These are phyloP conservation scores for Yamadazyma taylorii DNA, from an alignment of 1,139 yeast species.

Conservation along the genomic window DNA sequence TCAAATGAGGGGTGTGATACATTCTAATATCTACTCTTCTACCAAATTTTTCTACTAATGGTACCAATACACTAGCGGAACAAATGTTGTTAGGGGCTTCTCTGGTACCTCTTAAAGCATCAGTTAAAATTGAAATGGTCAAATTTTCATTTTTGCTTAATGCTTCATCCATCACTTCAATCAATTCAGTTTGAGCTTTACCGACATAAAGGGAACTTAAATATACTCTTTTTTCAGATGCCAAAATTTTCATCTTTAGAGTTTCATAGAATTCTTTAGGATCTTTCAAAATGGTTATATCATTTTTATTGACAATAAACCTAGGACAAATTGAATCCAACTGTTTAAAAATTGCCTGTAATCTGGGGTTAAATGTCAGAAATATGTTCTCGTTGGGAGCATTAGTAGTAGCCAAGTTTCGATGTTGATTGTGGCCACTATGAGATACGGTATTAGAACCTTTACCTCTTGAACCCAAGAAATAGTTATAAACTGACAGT, in stretches of 20 bases:
- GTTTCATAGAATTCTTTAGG: constrained; percentile 72
- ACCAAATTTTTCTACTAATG: constrained; percentile 66
- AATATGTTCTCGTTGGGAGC: constrained; percentile 1
- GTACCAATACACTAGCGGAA: constrained; percentile 73
- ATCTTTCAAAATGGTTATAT: constrained; percentile 60
- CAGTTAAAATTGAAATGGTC: constrained; percentile 73
- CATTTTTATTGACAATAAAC: constrained; percentile 57
- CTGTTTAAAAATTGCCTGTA: constrained; percentile 52
- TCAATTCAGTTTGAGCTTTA: constrained; percentile 71
- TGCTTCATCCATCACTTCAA: constrained; percentile 60
- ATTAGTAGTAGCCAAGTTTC: constrained; percentile 1
- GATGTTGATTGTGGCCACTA: neutral
- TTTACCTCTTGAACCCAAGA: constrained; percentile 8
- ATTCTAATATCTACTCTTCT: constrained; percentile 75
- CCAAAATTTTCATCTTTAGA: constrained; percentile 54
- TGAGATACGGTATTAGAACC: no score
- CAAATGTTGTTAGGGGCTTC: constrained; percentile 75
- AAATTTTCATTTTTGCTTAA: constrained; percentile 58
- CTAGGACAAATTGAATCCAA: constrained; percentile 70
- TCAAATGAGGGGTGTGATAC: constrained; percentile 87
- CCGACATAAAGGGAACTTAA: constrained; percentile 89
- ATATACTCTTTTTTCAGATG: constrained; percentile 64
- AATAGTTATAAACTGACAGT: constrained; percentile 13
- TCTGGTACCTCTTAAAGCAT: constrained; percentile 89
- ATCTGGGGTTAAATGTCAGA: constrained; percentile 37